Conservation (phyloP, 176 grass and related monocot genomes). For the Rhynchospora breviuscula region DNA sequence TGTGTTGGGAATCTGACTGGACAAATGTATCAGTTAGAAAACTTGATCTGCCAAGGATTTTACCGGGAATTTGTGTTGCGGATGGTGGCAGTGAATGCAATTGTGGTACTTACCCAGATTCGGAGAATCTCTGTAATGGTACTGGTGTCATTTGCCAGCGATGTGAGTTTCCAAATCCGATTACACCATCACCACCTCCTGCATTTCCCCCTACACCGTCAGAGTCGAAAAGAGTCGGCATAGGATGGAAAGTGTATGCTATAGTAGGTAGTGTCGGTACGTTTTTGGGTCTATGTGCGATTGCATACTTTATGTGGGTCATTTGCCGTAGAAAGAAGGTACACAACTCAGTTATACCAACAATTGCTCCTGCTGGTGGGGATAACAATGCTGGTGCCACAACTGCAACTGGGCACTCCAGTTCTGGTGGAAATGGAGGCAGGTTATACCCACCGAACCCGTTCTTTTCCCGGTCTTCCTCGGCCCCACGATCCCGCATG, state of each 20-base stretch:
- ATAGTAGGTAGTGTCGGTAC: slow-evolving; percentile 58
- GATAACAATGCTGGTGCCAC: not conserved
- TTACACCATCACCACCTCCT: not conserved
- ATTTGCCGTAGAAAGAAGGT: slow-evolving; percentile 72
- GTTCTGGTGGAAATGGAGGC: not conserved
- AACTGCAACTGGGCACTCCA: not conserved
- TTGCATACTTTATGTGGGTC: slow-evolving; percentile 52
- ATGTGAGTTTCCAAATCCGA: not conserved
- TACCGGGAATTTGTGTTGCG: slow-evolving; percentile 58
- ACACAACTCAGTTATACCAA: slow-evolving; percentile 85
- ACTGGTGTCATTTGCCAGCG: slow-evolving; percentile 42
- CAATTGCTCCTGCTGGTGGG: not conserved
- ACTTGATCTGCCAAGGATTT: slow-evolving; percentile 28
- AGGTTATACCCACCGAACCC: not conserved
- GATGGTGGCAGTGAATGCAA: slow-evolving; percentile 1
- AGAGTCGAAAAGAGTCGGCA: not conserved
- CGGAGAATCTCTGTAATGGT: slow-evolving; percentile 29
- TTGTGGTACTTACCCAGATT: slow-evolving; percentile 30
- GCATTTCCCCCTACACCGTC: not conserved
- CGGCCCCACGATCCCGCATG: slow-evolving; percentile 36
- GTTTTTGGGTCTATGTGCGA: slow-evolving; percentile 50
- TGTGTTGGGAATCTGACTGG: slow-evolving; percentile 45
- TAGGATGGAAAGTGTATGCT: slow-evolving; percentile 46
- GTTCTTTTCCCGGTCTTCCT: not conserved
- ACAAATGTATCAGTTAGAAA: not conserved